Evolutionary conservation across 2,329 filamentous ascomycete genomes (phyloP).

Genomic region (Podosphaera leucotricha): DNA sequence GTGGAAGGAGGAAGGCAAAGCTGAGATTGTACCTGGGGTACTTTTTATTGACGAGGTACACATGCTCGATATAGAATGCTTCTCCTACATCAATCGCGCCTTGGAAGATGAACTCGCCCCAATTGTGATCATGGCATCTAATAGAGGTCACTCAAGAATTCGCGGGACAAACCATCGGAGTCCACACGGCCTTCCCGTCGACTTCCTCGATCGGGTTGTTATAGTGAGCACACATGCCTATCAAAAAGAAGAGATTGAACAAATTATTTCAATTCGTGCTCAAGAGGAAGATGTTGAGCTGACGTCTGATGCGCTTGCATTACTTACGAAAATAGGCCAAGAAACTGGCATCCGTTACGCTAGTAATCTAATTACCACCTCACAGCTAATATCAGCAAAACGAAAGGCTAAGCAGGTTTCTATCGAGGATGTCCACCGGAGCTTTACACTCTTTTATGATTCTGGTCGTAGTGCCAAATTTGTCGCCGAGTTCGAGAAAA

Average conservation of each 20-base stretch:
- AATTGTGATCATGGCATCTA: slow-evolving; percentile 98
- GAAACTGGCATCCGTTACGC: slow-evolving; percentile 85
- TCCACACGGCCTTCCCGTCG: slow-evolving; percentile 80
- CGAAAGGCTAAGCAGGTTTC: slow-evolving; percentile 62
- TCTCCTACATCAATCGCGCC: slow-evolving; percentile 93
- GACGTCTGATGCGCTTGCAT: slow-evolving; percentile 66
- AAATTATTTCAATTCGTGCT: slow-evolving; percentile 80
- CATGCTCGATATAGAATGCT: slow-evolving; percentile 99
- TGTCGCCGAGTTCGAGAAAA: slow-evolving; percentile 71
- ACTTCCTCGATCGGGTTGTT: slow-evolving; percentile 87
- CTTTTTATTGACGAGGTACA: slow-evolving; percentile 98
- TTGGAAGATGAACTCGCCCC: slow-evolving; percentile 86
- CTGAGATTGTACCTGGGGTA: slow-evolving; percentile 89
- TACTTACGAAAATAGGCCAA: slow-evolving; percentile 86
- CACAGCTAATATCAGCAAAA: slow-evolving; percentile 69
- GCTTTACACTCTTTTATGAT: slow-evolving; percentile 88
- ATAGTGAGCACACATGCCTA: slow-evolving; percentile 91
- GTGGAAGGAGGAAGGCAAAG: slow-evolving; percentile 99
- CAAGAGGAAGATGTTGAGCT: slow-evolving; percentile 92
- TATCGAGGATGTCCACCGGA: slow-evolving; percentile 75
- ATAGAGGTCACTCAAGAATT: slow-evolving; percentile 76
- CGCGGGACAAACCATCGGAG: slow-evolving; percentile 82
- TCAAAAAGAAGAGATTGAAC: slow-evolving; percentile 58
- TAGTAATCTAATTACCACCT: slow-evolving; percentile 94
- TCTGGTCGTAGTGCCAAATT: slow-evolving; percentile 72